Evolutionary conservation across 352 stramenopile genomes (phyloP), one percentile per base, ranked within the genome.

Genomic region (Pythium sukuiense): DNA sequence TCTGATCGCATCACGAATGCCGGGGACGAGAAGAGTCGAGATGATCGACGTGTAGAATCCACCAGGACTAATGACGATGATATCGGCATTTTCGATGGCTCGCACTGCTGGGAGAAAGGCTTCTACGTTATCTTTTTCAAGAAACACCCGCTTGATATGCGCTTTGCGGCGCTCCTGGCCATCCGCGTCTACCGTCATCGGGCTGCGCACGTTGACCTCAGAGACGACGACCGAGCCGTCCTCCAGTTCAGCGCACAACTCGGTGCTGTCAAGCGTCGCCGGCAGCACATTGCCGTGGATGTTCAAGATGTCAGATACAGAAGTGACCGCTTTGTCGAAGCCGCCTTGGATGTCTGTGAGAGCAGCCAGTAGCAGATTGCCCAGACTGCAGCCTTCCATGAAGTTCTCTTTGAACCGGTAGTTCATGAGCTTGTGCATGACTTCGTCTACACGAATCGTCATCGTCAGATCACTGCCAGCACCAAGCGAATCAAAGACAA

Each of bases 31-130:
- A 20, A 95, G 69, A 18, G 85, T 87, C 14, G 85, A 74, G 59
- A 93, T 92, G 52, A 95, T 95, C 13, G 87, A 95, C 52, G 87
- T 93, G 74, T 93, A 95, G 59, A 95, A 95, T 11, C 83, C 87
- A 1, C 87, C 87, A 20, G 85, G 85, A 18, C 81, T 91, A 39
- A 95, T 75, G 39, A 95, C 76, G 29, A 93, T 93, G 58, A 95
- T 87, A 55, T 95, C 87, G n/a, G 87, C 87, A 12, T 87, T 87
- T 65, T 93, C 82, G 49, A 95, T 93, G 13, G 87, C 85, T 35
- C 81, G 76, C n/a, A 95, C 83, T 0, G 87, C 87, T 5, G 81
- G 83, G 0, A 83, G 65, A 45, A 92, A 95, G 0, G 87, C 87
- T 46, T 86, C 65, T 1, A 93, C 85, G 66, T 87, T 71, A 9